Base-by-base conservation (phyloP, 495 filamentous ascomycete genomes). In the Lophiotrema nucula region DNA sequence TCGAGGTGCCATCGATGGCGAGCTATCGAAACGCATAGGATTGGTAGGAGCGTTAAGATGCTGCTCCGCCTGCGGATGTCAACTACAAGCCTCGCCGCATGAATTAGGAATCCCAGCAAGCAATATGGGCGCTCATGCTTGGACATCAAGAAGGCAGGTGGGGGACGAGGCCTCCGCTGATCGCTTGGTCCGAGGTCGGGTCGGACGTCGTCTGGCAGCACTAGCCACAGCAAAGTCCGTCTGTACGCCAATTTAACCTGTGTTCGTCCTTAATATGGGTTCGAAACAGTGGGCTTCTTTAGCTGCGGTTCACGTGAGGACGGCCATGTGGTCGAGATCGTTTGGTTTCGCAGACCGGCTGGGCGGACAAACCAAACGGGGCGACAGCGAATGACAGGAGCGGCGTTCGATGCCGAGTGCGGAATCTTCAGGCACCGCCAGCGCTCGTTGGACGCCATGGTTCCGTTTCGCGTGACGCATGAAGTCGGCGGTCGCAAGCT, bases 251-350 rank as follows among this genome's bases (percentile, higher is more conserved):
- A 44, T 43, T n/a, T n/a, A n/a, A 3, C 19, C 25, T 13, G 11
- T 26, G 46, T 48, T 22, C 39, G 19, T 43, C 50, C 42, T 55
- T 55, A 45, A 55, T 55, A n/a, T 55, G 25, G 24, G 35, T n/a
- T 55, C 52, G 52, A 55, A 55, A 55, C 52, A 26, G 26, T 13
- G 23, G 46, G 46, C 46, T 27, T 15, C 15, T 15, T n/a, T 27
- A 2, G n/a, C 13, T n/a, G 3, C 24, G 31, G 35, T 53, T 6
- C 39, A 43, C 39, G 39, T 43, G 39, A 43, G n/a, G n/a, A n/a
- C n/a, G n/a, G 10, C 19, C 10, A 18, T 8, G 6, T 8, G 6
- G 39, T 35, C 31, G 39, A 21, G 39, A 6, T 11, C 39, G 53
- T 56, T 56, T 56, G 53, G 53, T 56, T 46, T 47, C 41, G 39